These are phyloP conservation scores for Vanderwaltozyma polyspora DNA, from an alignment of 805 yeast genomes.

Conservation along the genomic window DNA sequence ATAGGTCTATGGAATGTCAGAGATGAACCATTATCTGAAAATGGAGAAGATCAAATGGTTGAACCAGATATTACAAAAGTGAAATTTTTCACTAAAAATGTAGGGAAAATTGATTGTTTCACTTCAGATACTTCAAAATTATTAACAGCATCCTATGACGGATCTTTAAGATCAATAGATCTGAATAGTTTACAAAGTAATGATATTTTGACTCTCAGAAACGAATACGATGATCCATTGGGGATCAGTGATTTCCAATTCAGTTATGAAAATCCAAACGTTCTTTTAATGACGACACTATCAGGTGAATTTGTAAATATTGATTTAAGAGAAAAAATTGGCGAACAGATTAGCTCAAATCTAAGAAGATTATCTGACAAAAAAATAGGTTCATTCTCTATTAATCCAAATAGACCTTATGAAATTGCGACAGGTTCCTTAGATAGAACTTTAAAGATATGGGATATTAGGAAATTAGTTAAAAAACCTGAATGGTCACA, in stretches of 20 bases:
- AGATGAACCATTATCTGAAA: slow-evolving; percentile 19
- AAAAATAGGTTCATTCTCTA: slow-evolving; percentile 81
- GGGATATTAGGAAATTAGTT: slow-evolving; percentile 65
- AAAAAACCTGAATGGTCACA: slow-evolving; percentile 46
- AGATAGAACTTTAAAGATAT: slow-evolving; percentile 71
- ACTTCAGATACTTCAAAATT: slow-evolving; percentile 41
- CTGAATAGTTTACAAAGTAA: slow-evolving; percentile 45
- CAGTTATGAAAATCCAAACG: slow-evolving; percentile 38
- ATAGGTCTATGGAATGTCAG: slow-evolving; percentile 79
- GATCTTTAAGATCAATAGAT: slow-evolving; percentile 67
- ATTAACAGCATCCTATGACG: slow-evolving; percentile 75
- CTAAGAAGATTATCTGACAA: slow-evolving; percentile 69
- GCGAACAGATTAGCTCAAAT: slow-evolving; percentile 10
- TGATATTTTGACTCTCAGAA: slow-evolving; percentile 49
- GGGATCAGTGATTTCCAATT: slow-evolving; percentile 72
- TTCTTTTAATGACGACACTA: slow-evolving; percentile 64
- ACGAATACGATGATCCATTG: slow-evolving; percentile 40
- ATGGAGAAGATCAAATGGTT: slow-evolving; percentile 30
- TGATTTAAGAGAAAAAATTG: slow-evolving; percentile 47
- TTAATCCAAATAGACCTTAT: slow-evolving; percentile 55
- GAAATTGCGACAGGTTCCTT: slow-evolving; percentile 82
- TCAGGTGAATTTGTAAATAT: slow-evolving; percentile 68
- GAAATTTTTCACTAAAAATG: slow-evolving; percentile 64
- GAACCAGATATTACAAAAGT: slow-evolving; percentile 48
- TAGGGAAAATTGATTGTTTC: slow-evolving; percentile 52